These are phyloP conservation scores for Kernera saxatilis DNA, from an alignment of 345 rosid species.

Conservation along the genomic window DNA sequence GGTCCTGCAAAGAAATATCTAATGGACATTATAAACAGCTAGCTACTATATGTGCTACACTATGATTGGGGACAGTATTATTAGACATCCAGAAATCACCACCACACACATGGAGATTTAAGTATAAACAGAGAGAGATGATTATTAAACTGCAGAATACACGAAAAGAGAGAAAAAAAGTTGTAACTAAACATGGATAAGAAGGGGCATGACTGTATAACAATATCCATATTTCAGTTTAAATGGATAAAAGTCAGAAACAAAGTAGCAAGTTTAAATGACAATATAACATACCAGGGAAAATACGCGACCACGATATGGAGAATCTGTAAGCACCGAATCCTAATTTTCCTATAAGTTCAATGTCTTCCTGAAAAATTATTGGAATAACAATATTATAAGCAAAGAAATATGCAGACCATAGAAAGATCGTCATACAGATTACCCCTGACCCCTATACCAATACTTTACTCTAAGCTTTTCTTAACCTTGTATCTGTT, in stretches of 20 bases:
- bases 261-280: neutral
- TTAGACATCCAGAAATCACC: neutral
- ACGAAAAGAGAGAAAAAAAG: neutral
- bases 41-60: neutral
- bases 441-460: neutral
- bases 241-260: neutral
- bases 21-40: neutral
- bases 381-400: constrained; percentile 14
- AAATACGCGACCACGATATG: constrained; percentile 90
- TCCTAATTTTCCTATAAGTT: constrained; percentile 61
- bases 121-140: neutral
- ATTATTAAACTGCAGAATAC: neutral
- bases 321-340: constrained; percentile 88
- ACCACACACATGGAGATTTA: neutral
- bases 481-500: constrained; percentile 65
- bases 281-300: constrained; percentile 49
- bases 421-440: neutral
- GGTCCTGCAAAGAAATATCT: neutral
- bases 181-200: neutral
- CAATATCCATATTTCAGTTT: neutral
- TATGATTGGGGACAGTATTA: neutral
- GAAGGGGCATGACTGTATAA: neutral
- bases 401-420: neutral
- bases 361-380: constrained; percentile 67
- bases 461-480: neutral